These are phyloP conservation scores for Fragaria nilgerrensis DNA, from an alignment of 306 rosid species.

Conservation along the genomic window DNA sequence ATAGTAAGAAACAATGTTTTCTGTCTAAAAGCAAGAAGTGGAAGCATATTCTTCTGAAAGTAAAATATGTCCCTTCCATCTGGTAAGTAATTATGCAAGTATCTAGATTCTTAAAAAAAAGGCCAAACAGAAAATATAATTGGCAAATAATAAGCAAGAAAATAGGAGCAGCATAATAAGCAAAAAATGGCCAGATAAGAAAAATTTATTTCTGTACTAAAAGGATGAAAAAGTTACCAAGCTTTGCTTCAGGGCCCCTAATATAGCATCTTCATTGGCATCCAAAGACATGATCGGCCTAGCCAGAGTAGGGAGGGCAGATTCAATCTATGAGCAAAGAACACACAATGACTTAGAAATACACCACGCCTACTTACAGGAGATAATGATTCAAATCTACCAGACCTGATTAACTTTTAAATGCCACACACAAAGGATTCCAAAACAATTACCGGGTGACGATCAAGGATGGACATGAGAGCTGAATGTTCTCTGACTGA, in stretches of 20 bases:
- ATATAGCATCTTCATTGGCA: slow-evolving; percentile 95
- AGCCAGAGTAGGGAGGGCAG: slow-evolving; percentile 91
- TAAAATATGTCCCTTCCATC: background rate
- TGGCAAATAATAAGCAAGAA: background rate
- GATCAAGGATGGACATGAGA: slow-evolving; percentile 84
- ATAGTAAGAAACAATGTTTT: background rate
- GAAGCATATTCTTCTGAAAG: background rate
- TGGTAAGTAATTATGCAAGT: background rate
- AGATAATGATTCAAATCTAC: slow-evolving; percentile 8
- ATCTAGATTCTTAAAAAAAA: background rate
- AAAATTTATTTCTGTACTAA: background rate
- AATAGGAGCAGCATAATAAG: background rate
- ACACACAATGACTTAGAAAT: slow-evolving; percentile 20
- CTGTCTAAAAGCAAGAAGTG: background rate
- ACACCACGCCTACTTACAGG: slow-evolving; percentile 11
- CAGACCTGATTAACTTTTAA: background rate
- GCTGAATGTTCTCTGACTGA: slow-evolving; percentile 80
- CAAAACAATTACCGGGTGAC: slow-evolving; percentile 65
- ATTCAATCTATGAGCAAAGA: slow-evolving; percentile 69
- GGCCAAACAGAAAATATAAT: background rate
- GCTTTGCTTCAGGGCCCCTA: slow-evolving; percentile 94
- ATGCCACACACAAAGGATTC: slow-evolving; percentile 6
- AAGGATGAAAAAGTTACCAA: slow-evolving; percentile 51
- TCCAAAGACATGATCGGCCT: slow-evolving; percentile 98
- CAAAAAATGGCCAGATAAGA: background rate